Base-by-base conservation (phyloP, 331 rosid species). In the Rhamnella rubrinervis region DNA sequence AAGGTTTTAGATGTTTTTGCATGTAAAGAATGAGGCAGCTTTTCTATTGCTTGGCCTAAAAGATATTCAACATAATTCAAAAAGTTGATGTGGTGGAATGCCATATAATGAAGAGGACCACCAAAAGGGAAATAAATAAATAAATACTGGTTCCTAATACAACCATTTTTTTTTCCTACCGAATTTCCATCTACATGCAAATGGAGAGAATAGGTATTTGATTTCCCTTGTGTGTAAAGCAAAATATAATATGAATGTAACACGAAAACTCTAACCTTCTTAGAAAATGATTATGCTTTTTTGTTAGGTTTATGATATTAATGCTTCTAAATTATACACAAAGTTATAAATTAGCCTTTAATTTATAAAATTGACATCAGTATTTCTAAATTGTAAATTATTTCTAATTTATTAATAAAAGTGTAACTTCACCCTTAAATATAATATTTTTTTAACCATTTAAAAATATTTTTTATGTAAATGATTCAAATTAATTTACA, bases 11-110 rank as follows among this genome's bases (percentile, higher is more conserved):
- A 12, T 8, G 25, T 5, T 72, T 46, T 65, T 16, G 83, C 81
- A 59, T 70, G 64, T 58, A 57, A 68, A 51, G 41, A 65, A 55
- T 65, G 70, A 68, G 21, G 66, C 50, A 71, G 76, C 39, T 80
- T 73, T 81, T 76, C 37, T 46, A 49, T 66, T 59, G 71, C 87
- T 84, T 82, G 71, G 2, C 39, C 58, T 63, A 37, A 80, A 74
- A 82, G 84, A 71, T 61, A 78, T 61, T 44, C 19, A 20, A 66
- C 39, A 61, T 50, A 37, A 57, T 58, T 53, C 7, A 53, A 63
- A 74, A 71, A 72, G 59, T 19, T 53, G 64, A 61, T 63, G 71
- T 66, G 58, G 63, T 71, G 68, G 53, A 40, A 68, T 50, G 55
- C 51, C 63, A 72, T 66, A 56, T 9, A 28, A 19, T n/a, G 15